Evolutionary conservation across 208 protist species (phyloP).

Genomic region (Naegleria gruberi): DNA sequence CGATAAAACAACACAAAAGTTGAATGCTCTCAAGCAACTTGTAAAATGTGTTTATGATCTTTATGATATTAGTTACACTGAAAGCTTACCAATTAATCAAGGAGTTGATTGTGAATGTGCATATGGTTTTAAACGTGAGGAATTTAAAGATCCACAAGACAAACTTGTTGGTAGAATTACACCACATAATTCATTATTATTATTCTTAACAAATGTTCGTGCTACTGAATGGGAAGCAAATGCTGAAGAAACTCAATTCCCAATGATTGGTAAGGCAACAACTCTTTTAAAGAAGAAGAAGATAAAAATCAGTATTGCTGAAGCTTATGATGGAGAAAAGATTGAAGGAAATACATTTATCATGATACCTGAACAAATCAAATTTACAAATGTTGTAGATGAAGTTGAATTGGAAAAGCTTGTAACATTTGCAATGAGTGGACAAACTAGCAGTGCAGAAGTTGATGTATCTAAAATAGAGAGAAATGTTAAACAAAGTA

Average conservation of each 20-base stretch:
- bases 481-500: neutral
- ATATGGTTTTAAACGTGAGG: neutral
- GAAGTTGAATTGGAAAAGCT: neutral
- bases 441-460: neutral
- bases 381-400: neutral
- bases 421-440: neutral
- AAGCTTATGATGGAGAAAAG: neutral
- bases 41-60: neutral
- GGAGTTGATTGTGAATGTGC: neutral
- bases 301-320: neutral
- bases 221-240: neutral
- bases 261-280: neutral
- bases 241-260: neutral
- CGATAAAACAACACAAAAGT: neutral
- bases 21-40: neutral
- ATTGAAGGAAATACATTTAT: neutral
- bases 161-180: neutral
- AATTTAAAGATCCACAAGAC: neutral
- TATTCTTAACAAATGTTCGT: neutral
- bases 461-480: neutral
- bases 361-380: neutral
- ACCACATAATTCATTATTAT: neutral
- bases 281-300: neutral
- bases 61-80: neutral
- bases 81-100: neutral